Evolutionary conservation across 495 filamentous ascomycete species (phyloP), one percentile per base, ranked within the genome.

Genomic region (Apiosordaria backusii): DNA sequence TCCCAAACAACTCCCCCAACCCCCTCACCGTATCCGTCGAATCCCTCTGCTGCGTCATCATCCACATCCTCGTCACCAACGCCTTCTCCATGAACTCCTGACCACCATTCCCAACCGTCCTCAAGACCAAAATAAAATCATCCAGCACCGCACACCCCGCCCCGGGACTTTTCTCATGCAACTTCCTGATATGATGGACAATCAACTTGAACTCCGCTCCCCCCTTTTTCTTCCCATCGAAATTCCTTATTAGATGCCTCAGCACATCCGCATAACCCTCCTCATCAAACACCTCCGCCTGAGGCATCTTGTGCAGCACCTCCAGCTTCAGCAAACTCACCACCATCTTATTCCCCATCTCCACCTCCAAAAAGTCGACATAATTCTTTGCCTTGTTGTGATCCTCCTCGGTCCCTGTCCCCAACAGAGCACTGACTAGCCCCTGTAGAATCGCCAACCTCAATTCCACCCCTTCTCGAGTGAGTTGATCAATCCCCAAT

Each of bases 271-370:
- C 76, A 68, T 88, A 90, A 19, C 78, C 77, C 19, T 75, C 74
- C 27, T 70, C 71, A 62, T 86, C 80, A 63, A 85, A 85, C 54
- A 67, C 68, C 62, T 83, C 81, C 16, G 70, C 81, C 10, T 45
- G 5, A 53, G 74, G 77, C 21, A 68, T 80, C 64, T 67, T 78
- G 40, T 59, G 80, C 1, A 91, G 77, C 22, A 90, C 66, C 61
- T 96, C 89, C 18, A 96, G 81, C 68, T 83, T 86, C 60, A 96
- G 72, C n/a, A 93, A 74, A 2, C 84, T 77, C n/a, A 92, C 86
- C 7, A 88, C 76, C 23, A 90, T 78, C 58, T 84, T 84, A 60
- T 88, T 81, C 10, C 86, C 86, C 50, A 88, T 78, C 66, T 90
- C 84, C 22, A 81, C 77, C 64, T 88, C 84, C 60, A 93, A 76